Conservation (phyloP, 441 rosid species). For the Adansonia grandidieri region DNA sequence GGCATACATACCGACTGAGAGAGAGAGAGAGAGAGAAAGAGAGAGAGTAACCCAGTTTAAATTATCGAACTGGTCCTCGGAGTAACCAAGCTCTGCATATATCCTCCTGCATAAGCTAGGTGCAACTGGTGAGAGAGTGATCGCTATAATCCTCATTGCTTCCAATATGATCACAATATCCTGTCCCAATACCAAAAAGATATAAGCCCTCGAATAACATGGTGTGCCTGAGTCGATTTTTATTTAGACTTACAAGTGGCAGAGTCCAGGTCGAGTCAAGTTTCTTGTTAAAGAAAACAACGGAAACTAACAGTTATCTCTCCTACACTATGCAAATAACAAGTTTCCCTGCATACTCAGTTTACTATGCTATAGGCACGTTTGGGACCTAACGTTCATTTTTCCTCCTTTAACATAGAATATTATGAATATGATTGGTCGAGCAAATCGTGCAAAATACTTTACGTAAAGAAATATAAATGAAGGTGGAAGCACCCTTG, state of each 20-base stretch:
- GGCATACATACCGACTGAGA: neutral
- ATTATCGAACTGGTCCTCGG: slow-evolving; percentile 55
- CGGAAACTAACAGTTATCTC: neutral
- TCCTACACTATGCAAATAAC: neutral
- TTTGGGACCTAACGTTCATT: neutral
- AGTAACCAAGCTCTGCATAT: slow-evolving; percentile 83
- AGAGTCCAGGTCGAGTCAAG: neutral
- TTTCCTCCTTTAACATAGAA: neutral
- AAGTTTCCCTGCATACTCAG: neutral
- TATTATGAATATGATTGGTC: neutral
- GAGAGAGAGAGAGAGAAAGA: neutral
- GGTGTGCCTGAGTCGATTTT: neutral
- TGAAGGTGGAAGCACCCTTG: slow-evolving; percentile 57
- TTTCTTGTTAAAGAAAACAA: neutral
- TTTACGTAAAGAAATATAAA: neutral
- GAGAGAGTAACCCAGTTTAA: slow-evolving; percentile 59
- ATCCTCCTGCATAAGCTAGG: slow-evolving; percentile 76
- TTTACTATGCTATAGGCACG: neutral
- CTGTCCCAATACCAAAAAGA: slow-evolving; percentile 41
- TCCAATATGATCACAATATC: slow-evolving; percentile 89
- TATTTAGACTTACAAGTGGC: neutral
- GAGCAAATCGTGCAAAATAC: neutral
- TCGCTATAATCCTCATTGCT: slow-evolving; percentile 81
- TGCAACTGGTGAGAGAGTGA: slow-evolving; percentile 71
- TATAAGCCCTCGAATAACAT: neutral